Evolutionary conservation across 352 stramenopile species (phyloP).

Genomic region (Phytopythium vexans): DNA sequence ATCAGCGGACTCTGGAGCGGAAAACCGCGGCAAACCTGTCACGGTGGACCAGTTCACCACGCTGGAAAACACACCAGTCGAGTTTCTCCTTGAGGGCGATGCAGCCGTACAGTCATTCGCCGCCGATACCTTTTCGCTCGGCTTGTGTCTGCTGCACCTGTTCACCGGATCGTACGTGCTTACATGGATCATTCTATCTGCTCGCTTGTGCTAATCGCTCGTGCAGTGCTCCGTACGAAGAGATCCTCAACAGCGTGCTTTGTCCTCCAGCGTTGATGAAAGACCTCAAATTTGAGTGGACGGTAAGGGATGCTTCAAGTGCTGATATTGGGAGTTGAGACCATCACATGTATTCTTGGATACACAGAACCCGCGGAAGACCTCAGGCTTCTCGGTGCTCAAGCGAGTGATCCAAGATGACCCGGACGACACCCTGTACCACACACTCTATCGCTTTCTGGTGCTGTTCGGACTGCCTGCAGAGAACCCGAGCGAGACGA

Average conservation of each 20-base stretch:
- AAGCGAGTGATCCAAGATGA: constrained; percentile 53
- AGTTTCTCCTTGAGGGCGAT: constrained; percentile 95
- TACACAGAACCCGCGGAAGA: constrained; percentile 39
- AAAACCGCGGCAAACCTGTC: constrained; percentile 89
- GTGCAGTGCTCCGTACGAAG: constrained; percentile 94
- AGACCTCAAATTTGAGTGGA: constrained; percentile 89
- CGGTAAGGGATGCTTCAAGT: constrained; percentile 27
- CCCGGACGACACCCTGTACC: constrained; percentile 86
- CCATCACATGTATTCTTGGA: constrained; percentile 12
- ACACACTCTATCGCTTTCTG: constrained; percentile 96
- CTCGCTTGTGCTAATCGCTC: constrained; percentile 6
- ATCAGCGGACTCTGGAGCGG: constrained; percentile 89
- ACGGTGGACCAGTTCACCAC: constrained; percentile 96
- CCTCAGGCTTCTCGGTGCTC: constrained; percentile 65
- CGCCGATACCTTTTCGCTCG: constrained; percentile 95
- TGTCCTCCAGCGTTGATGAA: constrained; percentile 87
- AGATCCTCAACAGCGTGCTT: constrained; percentile 91
- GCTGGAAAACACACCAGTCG: constrained; percentile 96
- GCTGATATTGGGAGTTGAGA: not conserved
- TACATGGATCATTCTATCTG: not conserved
- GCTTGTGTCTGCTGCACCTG: constrained; percentile 95
- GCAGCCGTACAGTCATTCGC: constrained; percentile 87
- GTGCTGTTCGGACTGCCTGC: constrained; percentile 94
- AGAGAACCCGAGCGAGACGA: constrained; percentile 40
- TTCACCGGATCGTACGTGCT: constrained; percentile 89